Base-by-base conservation (phyloP, 2,329 filamentous ascomycete species). In the Botryotinia calthae region DNA sequence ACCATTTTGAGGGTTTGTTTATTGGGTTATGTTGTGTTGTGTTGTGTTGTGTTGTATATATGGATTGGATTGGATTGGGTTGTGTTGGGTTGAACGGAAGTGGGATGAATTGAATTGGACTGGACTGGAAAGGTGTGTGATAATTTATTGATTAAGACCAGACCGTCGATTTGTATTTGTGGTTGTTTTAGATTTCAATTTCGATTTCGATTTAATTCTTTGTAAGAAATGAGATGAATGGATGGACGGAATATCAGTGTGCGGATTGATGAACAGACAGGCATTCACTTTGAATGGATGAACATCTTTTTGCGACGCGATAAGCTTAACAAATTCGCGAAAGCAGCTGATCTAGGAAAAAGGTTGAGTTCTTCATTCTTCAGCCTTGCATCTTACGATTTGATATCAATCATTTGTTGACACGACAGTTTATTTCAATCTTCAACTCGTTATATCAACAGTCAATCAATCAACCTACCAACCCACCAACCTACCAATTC, bases 311-410 rank as follows among this genome's bases (percentile, higher is more conserved):
- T 62, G 61, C 61, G 37, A 66, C 64, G 64, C 64, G 64, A 66
- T 63, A 56, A 56, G n/a, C 5, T 56, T 28, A 18, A 28, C 14
- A 54, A 48, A 28, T 20, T 54, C 68, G 44, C 68, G 68, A 70
- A 63, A 61, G 16, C 68, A 70, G 68, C 58, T 70, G 68, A 70
- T 25, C 42, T n/a, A 22, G 16, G 46, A 63, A 61, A 61, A 40
- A 61, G 31, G 37, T 37, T 25, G 48, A 70, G 42, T 54, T 37
- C 42, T 44, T 9, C 42, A 31, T 64, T 56, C 61, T 64, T 31
- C 61, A 64, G 61, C 40, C 61, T 46, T 46, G 61, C 14, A 34
- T 34, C 4, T 34, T 34, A 3, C 0, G 5, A 54, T 54, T 16
- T n/a, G 12, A n/a, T 16, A 2, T 63, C 40, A 31, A 4, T 54